Base-by-base conservation (phyloP, 257 asterid genomes). In the Solanum bukasovii region DNA sequence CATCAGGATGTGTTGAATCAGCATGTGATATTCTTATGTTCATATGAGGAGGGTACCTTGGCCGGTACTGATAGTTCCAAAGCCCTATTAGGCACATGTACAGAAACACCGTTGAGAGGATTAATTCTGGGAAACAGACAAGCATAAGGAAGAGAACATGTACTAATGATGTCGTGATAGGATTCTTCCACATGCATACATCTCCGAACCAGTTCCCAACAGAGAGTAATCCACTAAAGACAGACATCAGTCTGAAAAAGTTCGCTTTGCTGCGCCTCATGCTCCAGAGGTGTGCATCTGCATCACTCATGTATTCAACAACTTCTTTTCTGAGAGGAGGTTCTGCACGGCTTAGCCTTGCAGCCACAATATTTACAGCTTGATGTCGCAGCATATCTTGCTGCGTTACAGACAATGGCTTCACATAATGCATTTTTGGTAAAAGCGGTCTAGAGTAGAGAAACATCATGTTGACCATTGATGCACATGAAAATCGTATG, bases 181-280 rank as follows among this genome's bases (percentile, higher is more conserved):
- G 95, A 82, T 92, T 96, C 88, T 91, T 93, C 99, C 99, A 96
- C 91, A 71, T 21, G 88, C 97, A 92, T 6, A 96, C 98, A 84
- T 94, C 98, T n/a, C 88, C 90, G 21, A 93, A 93, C 99, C 99
- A 96, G 90, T 91, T 95, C 88, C 93, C 91, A 3, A 89, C 92
- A 2, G 97, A 89, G 35, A 92, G 83, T 18, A 93, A 31, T 18
- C 98, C 97, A 63, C 81, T 88, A 74, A 94, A 93, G 87, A 94
- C 95, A 0, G 94, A 91, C 91, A 93, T 90, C 67, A 96, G 88
- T 86, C 99, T 89, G 94, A 91, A 93, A 91, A 95, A 95, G 88
- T 94, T 96, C 0, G 98, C 98, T 89, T 95, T 96, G 93, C 99
- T 96, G 9, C 97, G 93, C 90, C 99, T 92, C 98, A 96, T 94